A percentile compares a stretch with the other conserved stretches of the same genome.
These are phyloP conservation scores for Jaenimonas drosophilae DNA, from an alignment of 208 protist species.

Conservation along the genomic window DNA sequence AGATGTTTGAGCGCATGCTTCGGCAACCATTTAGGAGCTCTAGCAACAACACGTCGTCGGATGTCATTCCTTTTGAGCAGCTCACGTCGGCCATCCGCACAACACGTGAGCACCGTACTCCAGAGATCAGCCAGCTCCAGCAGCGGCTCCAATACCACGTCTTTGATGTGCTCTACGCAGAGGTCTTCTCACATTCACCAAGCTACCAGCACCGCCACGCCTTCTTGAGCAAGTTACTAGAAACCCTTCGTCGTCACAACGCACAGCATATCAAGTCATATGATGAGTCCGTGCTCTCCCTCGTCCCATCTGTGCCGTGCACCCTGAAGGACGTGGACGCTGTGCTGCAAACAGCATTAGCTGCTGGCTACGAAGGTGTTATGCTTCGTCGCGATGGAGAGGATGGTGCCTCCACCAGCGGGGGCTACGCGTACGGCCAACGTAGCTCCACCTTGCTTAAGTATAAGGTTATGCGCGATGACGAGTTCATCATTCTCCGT, in stretches of 20 bases:
- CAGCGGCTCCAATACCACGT: slow-evolving; percentile 69
- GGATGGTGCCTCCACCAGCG: slow-evolving; percentile 3
- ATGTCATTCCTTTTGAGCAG: slow-evolving; percentile 45
- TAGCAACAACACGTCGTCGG: neutral
- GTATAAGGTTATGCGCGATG: slow-evolving; percentile 86
- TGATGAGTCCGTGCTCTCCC: slow-evolving; percentile 18
- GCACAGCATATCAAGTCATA: slow-evolving; percentile 3
- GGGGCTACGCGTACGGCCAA: slow-evolving; percentile 71
- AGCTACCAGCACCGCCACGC: slow-evolving; percentile 41
- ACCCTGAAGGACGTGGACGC: slow-evolving; percentile 20
- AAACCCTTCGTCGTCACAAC: neutral
- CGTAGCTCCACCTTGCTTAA: slow-evolving; percentile 77
- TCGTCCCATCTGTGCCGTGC: slow-evolving; percentile 36
- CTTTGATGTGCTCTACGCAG: slow-evolving; percentile 77
- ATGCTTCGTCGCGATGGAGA: slow-evolving; percentile 61
- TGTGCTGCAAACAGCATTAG: slow-evolving; percentile 28
- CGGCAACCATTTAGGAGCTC: no score
- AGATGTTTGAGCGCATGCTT: neutral
- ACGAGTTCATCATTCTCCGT: slow-evolving; percentile 76
- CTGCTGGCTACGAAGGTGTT: slow-evolving; percentile 74
- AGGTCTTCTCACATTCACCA: no score
- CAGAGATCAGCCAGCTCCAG: slow-evolving; percentile 47
- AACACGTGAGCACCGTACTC: slow-evolving; percentile 35
- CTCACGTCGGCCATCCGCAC: slow-evolving; percentile 75
- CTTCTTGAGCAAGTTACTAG: slow-evolving; percentile 21